Conservation (phyloP, 768 basidiomycete genomes). For the Daedaleopsis nitida region DNA sequence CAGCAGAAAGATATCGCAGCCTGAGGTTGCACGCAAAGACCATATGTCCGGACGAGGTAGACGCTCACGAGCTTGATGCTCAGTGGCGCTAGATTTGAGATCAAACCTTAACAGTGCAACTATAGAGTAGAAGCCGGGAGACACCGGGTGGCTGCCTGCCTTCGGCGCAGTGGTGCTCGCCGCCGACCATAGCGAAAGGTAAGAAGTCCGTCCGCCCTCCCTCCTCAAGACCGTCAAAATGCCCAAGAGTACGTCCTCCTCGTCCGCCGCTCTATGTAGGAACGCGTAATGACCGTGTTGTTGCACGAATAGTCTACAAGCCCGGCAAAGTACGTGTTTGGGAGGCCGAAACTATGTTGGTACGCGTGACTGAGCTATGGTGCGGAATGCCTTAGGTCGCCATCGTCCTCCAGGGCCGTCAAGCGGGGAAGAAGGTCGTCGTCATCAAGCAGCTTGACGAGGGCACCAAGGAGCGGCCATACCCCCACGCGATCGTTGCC, state of each 20-base stretch:
- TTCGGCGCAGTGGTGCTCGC: conserved; percentile 3
- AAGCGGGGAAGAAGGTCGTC: conserved; percentile 99
- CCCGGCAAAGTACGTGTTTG: conserved; percentile 75
- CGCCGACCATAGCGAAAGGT: conserved; percentile 12
- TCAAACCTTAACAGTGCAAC: conserved; percentile 8
- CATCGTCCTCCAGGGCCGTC: conserved; percentile 97
- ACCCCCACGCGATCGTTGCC: conserved; percentile 97
- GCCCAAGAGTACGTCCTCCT: conserved; percentile 39
- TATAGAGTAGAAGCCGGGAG: conserved; percentile 28
- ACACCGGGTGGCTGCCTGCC: conserved; percentile 28
- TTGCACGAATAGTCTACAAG: conserved; percentile 72
- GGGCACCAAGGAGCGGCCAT: conserved; percentile 93
- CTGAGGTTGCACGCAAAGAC: too few species aligned
- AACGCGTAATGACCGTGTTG: background rate
- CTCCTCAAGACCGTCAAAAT: conserved; percentile 33
- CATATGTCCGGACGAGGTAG: too few species aligned
- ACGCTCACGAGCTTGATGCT: too few species aligned
- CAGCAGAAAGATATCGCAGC: too few species aligned
- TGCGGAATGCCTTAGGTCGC: conserved; percentile 60
- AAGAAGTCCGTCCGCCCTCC: conserved; percentile 14
- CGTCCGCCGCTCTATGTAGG: background rate
- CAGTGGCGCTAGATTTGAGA: too few species aligned
- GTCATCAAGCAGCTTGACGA: conserved; percentile 98
- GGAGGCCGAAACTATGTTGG: conserved; percentile 9
- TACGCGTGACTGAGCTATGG: conserved; percentile 6